Evolutionary conservation across 1,139 yeast species (phyloP).

Genomic region (Hanseniaspora uvarum): DNA sequence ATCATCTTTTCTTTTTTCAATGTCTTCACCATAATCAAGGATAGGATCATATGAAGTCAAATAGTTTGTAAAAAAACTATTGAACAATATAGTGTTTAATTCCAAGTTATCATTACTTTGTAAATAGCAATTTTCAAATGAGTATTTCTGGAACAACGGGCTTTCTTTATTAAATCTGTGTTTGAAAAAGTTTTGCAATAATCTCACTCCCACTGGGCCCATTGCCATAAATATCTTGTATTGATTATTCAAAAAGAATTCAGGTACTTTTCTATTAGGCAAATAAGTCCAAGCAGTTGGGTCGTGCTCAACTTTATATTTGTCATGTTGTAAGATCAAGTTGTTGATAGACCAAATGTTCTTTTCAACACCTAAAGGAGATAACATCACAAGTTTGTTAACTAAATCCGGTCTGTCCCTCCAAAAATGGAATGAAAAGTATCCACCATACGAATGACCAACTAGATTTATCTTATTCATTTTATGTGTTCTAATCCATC

Average conservation of each 20-base stretch:
- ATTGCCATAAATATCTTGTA: conserved; percentile 42
- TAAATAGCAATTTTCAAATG: conserved; percentile 25
- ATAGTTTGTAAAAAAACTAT: conserved; percentile 34
- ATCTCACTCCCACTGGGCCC: conserved; percentile 50
- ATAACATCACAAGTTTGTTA: conserved; percentile 57
- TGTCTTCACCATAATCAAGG: conserved; percentile 45
- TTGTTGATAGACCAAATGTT: conserved; percentile 54
- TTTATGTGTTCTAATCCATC: conserved; percentile 58
- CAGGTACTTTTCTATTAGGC: conserved; percentile 27
- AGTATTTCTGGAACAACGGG: conserved; percentile 23
- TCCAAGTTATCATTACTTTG: conserved; percentile 24
- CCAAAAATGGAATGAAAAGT: conserved; percentile 69
- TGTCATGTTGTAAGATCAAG: conserved; percentile 22
- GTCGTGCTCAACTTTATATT: conserved; percentile 22
- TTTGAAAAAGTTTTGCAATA: conserved; percentile 43
- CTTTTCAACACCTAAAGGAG: conserved; percentile 87
- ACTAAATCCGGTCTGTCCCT: conserved; percentile 58
- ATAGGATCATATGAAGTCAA: conserved; percentile 68
- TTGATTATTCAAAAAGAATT: conserved; percentile 28
- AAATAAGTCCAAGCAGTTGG: conserved; percentile 24
- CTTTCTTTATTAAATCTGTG: conserved; percentile 45
- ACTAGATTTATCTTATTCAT: conserved; percentile 56
- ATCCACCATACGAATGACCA: conserved; percentile 93
- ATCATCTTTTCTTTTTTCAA: conserved; percentile 35
- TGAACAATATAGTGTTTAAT: conserved; percentile 44